phyloP scores from a whole-genome alignment of 495 filamentous ascomycete species.

The Aspergillus steynii region DNA sequence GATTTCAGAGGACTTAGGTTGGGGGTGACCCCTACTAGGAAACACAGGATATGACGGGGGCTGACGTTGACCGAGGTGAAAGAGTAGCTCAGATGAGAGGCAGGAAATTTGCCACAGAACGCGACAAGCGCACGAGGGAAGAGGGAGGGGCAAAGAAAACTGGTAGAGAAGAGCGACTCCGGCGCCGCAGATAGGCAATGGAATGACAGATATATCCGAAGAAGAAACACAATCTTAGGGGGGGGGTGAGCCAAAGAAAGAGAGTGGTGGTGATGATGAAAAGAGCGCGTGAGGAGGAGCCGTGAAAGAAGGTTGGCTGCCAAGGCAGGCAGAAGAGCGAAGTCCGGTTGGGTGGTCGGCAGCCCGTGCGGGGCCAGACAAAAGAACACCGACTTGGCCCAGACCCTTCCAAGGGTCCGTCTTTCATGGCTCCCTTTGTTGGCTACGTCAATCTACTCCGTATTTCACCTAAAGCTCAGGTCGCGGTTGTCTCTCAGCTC shows the following conservation, averaged over 20 bases:
- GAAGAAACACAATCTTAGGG: background rate
- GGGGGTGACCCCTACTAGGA: background rate
- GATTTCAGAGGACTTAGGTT: slow-evolving; percentile 1
- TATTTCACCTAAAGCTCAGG: no score
- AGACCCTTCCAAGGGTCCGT: slow-evolving; percentile 7
- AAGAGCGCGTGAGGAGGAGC: slow-evolving; percentile 4
- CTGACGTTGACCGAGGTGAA: background rate
- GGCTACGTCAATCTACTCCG: no score
- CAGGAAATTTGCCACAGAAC: slow-evolving; percentile 8
- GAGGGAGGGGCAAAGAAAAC: background rate
- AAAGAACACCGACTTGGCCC: slow-evolving; percentile 12
- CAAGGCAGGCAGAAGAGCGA: background rate
- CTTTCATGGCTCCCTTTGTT: background rate
- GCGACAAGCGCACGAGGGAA: background rate
- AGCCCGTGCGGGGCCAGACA: slow-evolving; percentile 21
- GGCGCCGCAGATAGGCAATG: background rate
- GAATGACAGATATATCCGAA: background rate
- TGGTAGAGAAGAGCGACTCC: background rate
- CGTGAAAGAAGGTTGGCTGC: slow-evolving; percentile 11
- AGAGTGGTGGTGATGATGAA: slow-evolving; percentile 4
- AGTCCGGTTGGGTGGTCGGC: slow-evolving; percentile 14
- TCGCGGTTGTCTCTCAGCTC: no score
- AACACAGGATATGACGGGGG: background rate
- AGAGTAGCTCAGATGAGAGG: slow-evolving; percentile 1
- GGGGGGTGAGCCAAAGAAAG: slow-evolving; percentile 8